Base-by-base conservation (phyloP, 1,139 yeast species). In the Chernovozyma sophiae-reginae region DNA sequence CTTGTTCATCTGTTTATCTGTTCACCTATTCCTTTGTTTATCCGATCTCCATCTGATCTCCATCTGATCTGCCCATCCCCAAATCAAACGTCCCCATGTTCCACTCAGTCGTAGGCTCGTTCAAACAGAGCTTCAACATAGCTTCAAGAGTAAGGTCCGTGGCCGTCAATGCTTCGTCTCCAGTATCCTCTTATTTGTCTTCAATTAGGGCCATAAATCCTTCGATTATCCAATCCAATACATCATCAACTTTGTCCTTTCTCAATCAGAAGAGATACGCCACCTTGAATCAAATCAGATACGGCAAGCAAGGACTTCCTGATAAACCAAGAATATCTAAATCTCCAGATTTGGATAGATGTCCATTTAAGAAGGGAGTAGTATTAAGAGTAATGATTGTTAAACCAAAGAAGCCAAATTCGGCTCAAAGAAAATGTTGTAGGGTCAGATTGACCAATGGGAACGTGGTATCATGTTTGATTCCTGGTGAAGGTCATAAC, bases 401-500 rank as follows among this genome's bases (percentile, higher is more conserved):
- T 48, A 92, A 92, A 61, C 98, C 98, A 33, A 92, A 92, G 71
- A 94, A 94, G 59, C 99, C 99, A 33, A 94, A 94, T 66, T 92
- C 97, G 33, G 97, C 99, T 14, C 92, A 89, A 64, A 78, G 99
- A 65, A 94, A 94, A 62, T 96, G 95, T 38, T 89, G 95, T 49
- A 83, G 97, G 69, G 98, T 94, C 22, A 77, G 96, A 61, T 73
- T 94, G 44, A 79, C 95, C 15, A 92, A 86, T 53, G 98, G 98
- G 25, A 83, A 81, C 48, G 82, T 86, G 36, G 77, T 92, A 15
- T 82, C 95, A 36, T 96, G 97, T 3, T 89, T 90, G 59, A 92
- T 94, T 42, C 97, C 97, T 11, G 99, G 99, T 40, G 97, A 92
- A 57, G 98, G 99, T 18, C 98, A 94, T 62, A 92, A 92, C 55